Evolutionary conservation across 805 yeast genomes (phyloP).

Genomic region (Nakazawaea holstii): DNA sequence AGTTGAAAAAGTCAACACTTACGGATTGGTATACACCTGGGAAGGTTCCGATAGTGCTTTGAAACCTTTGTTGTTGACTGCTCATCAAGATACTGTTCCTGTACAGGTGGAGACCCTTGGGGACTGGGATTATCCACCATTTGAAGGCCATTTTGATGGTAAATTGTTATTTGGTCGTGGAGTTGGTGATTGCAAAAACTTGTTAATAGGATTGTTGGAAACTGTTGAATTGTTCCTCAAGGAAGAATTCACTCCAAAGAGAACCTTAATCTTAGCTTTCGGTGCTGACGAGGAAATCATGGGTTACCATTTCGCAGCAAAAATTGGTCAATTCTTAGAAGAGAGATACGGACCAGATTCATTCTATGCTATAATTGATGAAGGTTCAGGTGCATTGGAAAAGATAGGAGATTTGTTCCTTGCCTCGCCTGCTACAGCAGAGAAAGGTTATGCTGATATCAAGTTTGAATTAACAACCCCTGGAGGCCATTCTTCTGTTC

Average conservation of each 20-base stretch:
- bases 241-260: slow-evolving; percentile 45
- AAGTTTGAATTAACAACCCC: slow-evolving; percentile 44
- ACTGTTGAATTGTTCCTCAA: slow-evolving; percentile 51
- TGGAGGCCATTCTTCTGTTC: slow-evolving; percentile 57
- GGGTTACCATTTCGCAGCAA: slow-evolving; percentile 57
- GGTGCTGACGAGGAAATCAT: slow-evolving; percentile 80
- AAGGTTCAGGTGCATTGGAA: slow-evolving; percentile 32
- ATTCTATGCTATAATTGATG: slow-evolving; percentile 57
- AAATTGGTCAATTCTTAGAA: slow-evolving; percentile 40
- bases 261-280: slow-evolving; percentile 59
- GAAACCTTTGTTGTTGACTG: slow-evolving; percentile 65
- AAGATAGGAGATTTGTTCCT: slow-evolving; percentile 33
- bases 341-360: slow-evolving; percentile 57
- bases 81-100: slow-evolving; percentile 83
- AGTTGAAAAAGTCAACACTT: slow-evolving; percentile 52
- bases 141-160: slow-evolving; percentile 63
- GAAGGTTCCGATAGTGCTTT: slow-evolving; percentile 43
- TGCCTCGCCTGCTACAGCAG: slow-evolving; percentile 42
- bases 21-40: slow-evolving; percentile 62
- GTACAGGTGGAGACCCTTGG: slow-evolving; percentile 49
- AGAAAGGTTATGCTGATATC: slow-evolving; percentile 36
- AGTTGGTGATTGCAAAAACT: slow-evolving; percentile 66
- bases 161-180: slow-evolving; percentile 73
- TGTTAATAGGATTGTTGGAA: slow-evolving; percentile 61
- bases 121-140: slow-evolving; percentile 67